Base-by-base conservation (phyloP, 495 filamentous ascomycete genomes). In the Bathelium albidoporum region DNA sequence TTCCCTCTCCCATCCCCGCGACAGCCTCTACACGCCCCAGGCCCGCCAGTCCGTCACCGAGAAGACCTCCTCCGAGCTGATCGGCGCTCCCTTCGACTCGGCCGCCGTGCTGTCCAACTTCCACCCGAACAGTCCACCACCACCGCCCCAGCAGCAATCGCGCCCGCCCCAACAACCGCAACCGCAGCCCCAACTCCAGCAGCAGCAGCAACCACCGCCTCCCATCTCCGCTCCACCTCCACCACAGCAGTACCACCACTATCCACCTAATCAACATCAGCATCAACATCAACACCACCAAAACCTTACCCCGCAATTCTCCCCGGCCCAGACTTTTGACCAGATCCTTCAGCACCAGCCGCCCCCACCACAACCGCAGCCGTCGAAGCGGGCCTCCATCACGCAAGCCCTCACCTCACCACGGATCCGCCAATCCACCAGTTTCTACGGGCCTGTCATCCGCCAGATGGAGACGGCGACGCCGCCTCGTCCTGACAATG, bases 341-440 rank as follows among this genome's bases (percentile, higher is more conserved):
- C 49, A 55, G 49, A 55, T 55, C 24, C 24, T 55, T 9, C 49
- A 55, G 16, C 49, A 55, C 49, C 49, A 55, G 1, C 49, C 49
- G 5, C 5, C 49, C 24, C 49, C 49, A 16, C 49, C 49, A 10
- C 49, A 55, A 29, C 24, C 49, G 29, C 49, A 55, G 49, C 24
- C 49, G 9, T 55, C 49, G 7, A 55, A 55, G 49, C 49, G 49
- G 16, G 20, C 24, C 24, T 55, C 49, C 22, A 55, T 55, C 29
- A 28, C 49, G 26, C 49, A 55, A 55, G 49, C 24, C 5, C 49
- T 55, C 49, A 28, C 49, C 24, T 55, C 70, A 32, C 78, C 84
- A 68, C 78, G 81, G 68, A 80, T 96, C 62, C 84, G 89, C 71
- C 89, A 91, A 69, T 93, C 91, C 4, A 83, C 83, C 60, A 95